Evolutionary conservation across 1,284 basidiomycete genomes (phyloP).

Genomic region (Cutaneotrichosporon spelunceum): DNA sequence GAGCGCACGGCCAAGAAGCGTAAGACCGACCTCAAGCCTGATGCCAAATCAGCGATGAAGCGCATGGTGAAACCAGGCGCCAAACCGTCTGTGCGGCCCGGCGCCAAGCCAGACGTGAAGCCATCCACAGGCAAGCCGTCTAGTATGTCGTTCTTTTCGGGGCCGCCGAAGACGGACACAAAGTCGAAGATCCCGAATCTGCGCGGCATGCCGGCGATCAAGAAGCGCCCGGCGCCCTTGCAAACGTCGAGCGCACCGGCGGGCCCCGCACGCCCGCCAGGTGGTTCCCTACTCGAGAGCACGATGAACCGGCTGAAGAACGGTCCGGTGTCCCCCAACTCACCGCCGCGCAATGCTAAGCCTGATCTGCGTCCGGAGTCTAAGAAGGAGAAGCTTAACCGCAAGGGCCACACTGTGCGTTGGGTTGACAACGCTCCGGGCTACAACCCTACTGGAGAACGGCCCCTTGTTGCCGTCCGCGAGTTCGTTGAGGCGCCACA

Average conservation of each 20-base stretch:
- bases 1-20: conserved; percentile 23
- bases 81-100: not conserved
- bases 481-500: conserved; percentile 34
- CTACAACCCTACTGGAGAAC: conserved; percentile 17
- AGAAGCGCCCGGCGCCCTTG: conserved; percentile 21
- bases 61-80: not conserved
- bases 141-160: conserved; percentile 41
- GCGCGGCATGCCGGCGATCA: conserved; percentile 24
- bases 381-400: conserved; percentile 29
- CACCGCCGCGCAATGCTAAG: not conserved
- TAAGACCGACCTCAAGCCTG: conserved; percentile 23
- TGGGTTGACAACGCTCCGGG: conserved; percentile 34
- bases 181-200: conserved; percentile 27
- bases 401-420: conserved; percentile 34
- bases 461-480: conserved; percentile 29
- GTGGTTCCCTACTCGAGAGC: conserved; percentile 10
- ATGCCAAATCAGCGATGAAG: conserved; percentile 1
- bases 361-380: conserved; percentile 3
- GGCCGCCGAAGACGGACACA: conserved; percentile 12
- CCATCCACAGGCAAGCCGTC: not conserved
- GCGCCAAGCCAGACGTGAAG: not conserved
- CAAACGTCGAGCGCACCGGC: not conserved
- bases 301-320: conserved; percentile 20
- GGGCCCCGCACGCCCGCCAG: not conserved
- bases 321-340: conserved; percentile 1